These are phyloP conservation scores for Clarkia xantiana DNA, from an alignment of 345 rosid genomes.

Conservation along the genomic window DNA sequence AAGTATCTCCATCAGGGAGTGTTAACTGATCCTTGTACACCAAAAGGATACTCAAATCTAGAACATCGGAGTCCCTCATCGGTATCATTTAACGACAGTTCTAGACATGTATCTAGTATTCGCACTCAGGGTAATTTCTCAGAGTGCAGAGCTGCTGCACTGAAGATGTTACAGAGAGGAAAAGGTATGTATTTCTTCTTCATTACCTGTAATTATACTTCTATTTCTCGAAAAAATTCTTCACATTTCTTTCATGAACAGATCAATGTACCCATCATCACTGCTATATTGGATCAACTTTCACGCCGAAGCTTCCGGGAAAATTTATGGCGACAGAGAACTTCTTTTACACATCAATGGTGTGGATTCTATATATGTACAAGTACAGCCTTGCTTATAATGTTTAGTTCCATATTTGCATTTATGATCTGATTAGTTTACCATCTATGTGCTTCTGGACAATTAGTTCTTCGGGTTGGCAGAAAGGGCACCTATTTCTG, in stretches of 20 bases:
- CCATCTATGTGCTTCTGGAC: constrained; percentile 7
- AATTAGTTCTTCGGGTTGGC: constrained; percentile 62
- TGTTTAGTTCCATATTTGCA: neutral
- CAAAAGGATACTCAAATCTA: constrained; percentile 41
- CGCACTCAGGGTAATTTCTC: constrained; percentile 75
- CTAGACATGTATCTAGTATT: constrained; percentile 21
- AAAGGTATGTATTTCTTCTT: constrained; percentile 34
- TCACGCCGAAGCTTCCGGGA: constrained; percentile 69
- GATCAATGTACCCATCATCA: constrained; percentile 48
- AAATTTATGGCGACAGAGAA: constrained; percentile 76
- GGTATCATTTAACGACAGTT: constrained; percentile 24
- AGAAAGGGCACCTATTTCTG: constrained; percentile 44
- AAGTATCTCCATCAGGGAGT: constrained; percentile 23
- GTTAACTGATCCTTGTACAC: constrained; percentile 67
- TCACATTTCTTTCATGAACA: constrained; percentile 11
- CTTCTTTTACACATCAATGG: constrained; percentile 83
- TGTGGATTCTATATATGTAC: constrained; percentile 2
- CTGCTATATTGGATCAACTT: constrained; percentile 66
- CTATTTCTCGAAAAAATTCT: neutral
- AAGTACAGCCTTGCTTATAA: neutral
- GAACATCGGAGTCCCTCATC: constrained; percentile 23
- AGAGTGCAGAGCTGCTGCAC: constrained; percentile 66
- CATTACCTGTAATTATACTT: neutral
- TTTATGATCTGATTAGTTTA: too few species aligned
- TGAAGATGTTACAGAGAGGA: constrained; percentile 49